Conservation (phyloP, 805 yeast genomes). For the Yamadazyma insecticola region DNA sequence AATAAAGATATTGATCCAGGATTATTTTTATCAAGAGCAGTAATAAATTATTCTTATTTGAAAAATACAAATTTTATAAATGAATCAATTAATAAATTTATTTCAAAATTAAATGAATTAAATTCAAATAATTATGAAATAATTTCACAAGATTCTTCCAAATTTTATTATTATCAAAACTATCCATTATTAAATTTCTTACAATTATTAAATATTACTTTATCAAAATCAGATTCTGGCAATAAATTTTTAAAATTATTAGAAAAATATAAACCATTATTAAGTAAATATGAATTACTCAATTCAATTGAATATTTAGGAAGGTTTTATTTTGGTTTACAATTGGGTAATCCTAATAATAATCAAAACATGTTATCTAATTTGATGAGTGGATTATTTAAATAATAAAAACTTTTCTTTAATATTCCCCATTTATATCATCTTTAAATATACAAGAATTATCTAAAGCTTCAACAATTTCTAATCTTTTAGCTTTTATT, state of each 20-base stretch:
- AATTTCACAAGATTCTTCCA: slow-evolving; percentile 13
- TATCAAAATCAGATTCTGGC: slow-evolving; percentile 44
- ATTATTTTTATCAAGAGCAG: slow-evolving; percentile 48
- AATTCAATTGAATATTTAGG: slow-evolving; percentile 56
- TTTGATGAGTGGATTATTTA: slow-evolving; percentile 60
- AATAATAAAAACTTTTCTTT: slow-evolving; percentile 13
- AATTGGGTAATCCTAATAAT: slow-evolving; percentile 34
- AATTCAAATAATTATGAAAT: slow-evolving; percentile 11
- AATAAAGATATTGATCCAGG: slow-evolving; percentile 31
- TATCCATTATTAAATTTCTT: slow-evolving; percentile 59
- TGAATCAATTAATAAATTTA: slow-evolving; percentile 22
- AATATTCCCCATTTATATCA: slow-evolving; percentile 5
- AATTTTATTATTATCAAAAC: slow-evolving; percentile 34
- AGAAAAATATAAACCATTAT: slow-evolving; percentile 41
- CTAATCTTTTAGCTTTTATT: slow-evolving; percentile 54
- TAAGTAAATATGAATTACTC: slow-evolving; percentile 30
- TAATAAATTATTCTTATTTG: slow-evolving; percentile 68
- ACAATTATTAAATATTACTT: slow-evolving; percentile 58
- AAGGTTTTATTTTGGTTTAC: slow-evolving; percentile 54
- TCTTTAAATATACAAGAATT: slow-evolving; percentile 47
- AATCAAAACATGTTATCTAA: slow-evolving; percentile 44
- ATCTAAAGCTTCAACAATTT: slow-evolving; percentile 59
- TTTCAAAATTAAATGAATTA: slow-evolving; percentile 8
- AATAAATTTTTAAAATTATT: slow-evolving; percentile 52
- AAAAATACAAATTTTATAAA: slow-evolving; percentile 60